Percentiles rank a stretch among this genome's conserved stretches.
Evolutionary conservation across 441 rosid species (phyloP).

Genomic region (Eutrema salsugineum): DNA sequence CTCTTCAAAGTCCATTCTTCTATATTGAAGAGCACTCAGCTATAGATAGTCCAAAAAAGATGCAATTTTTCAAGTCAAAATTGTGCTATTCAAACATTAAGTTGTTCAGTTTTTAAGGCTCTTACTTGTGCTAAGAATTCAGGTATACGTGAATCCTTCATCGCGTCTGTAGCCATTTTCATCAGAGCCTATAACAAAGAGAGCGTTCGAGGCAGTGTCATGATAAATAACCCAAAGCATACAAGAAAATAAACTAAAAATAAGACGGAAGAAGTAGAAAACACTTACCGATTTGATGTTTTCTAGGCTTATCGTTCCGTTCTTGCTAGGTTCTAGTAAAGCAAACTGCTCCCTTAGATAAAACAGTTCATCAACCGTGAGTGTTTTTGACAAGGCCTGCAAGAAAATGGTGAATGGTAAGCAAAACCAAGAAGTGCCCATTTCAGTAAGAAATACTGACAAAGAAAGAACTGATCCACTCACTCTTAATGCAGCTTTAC

Average conservation of each 20-base stretch:
- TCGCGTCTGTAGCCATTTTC: conserved; percentile 85
- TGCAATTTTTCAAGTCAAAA: background rate
- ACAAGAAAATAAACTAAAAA: background rate
- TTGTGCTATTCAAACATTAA: background rate
- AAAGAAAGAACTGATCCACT: background rate
- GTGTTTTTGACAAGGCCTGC: conserved; percentile 85
- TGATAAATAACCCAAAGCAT: background rate
- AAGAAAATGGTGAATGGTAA: conserved; percentile 4
- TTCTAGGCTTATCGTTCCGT: conserved; percentile 74
- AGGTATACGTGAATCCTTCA: conserved; percentile 82
- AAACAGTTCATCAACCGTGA: conserved; percentile 73
- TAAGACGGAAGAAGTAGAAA: background rate
- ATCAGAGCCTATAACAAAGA: conserved; percentile 64
- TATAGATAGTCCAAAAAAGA: conserved; percentile 24
- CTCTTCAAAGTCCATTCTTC: conserved; percentile 13
- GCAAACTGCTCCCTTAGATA: conserved; percentile 81
- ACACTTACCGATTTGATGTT: conserved; percentile 60
- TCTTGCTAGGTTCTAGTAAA: conserved; percentile 75
- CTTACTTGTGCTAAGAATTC: conserved; percentile 82
- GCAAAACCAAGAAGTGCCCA: background rate
- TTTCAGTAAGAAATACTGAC: background rate
- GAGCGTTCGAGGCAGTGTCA: conserved; percentile 5
- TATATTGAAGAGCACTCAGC: conserved; percentile 81
- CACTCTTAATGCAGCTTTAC: conserved; percentile 95
- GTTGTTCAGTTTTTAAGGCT: background rate